phyloP scores from a whole-genome alignment of 352 stramenopile genomes.

The Globisporangium echinulatum region DNA sequence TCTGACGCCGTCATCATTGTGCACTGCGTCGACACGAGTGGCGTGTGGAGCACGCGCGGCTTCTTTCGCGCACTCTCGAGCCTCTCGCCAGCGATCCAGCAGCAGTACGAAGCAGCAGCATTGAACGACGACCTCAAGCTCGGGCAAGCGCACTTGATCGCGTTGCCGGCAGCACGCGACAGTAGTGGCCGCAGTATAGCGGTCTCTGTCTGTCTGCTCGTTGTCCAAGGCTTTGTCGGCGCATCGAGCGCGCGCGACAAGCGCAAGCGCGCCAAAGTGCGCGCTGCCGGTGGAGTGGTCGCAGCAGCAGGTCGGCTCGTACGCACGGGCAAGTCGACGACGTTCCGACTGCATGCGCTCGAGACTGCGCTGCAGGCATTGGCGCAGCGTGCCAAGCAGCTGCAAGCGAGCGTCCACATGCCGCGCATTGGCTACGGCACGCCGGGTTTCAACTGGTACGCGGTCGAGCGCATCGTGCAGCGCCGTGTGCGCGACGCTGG shows the following conservation, averaged over 20 bases:
- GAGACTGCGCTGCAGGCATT: conserved; percentile 39
- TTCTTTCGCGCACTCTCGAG: conserved; percentile 61
- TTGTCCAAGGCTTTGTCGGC: conserved; percentile 56
- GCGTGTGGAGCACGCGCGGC: conserved; percentile 61
- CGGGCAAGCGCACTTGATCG: conserved; percentile 62
- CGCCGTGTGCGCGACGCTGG: conserved; percentile 49
- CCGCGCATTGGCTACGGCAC: conserved; percentile 74
- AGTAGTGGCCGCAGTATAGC: conserved; percentile 8
- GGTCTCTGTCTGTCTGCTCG: conserved; percentile 57
- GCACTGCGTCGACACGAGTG: conserved; percentile 75
- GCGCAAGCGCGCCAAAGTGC: conserved; percentile 17
- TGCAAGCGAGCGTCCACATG: conserved; percentile 61
- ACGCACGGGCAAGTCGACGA: conserved; percentile 53
- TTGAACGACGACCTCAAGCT: conserved; percentile 65
- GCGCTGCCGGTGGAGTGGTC: conserved; percentile 11
- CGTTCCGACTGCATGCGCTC: conserved; percentile 59
- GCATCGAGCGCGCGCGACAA: conserved; percentile 36
- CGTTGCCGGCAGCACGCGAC: conserved; percentile 13
- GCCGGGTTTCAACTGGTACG: conserved; percentile 78
- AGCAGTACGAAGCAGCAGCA: conserved; percentile 53
- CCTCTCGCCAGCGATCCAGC: conserved; percentile 44
- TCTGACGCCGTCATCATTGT: conserved; percentile 39
- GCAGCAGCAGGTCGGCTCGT: conserved; percentile 15
- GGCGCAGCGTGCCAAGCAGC: conserved; percentile 21
- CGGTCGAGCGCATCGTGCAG: conserved; percentile 66